A percentile compares a stretch with the other conserved stretches of the same genome.
phyloP scores from a whole-genome alignment of 116 monocot genomes.

The Posidonia oceanica region DNA sequence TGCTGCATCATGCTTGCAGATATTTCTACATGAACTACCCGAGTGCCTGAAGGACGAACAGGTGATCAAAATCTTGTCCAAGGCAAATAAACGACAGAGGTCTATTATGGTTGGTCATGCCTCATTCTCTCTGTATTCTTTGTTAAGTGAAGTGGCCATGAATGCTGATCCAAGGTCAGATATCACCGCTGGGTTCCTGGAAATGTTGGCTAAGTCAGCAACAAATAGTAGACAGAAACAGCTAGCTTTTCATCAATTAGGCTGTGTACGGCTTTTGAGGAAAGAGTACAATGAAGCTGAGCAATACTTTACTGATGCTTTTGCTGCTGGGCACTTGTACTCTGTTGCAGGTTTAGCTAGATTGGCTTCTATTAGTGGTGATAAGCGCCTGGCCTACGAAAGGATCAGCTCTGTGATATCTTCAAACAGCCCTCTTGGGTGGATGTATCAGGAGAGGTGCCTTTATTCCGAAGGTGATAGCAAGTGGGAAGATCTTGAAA shows the following conservation, averaged over 20 bases:
- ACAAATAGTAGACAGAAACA: constrained; percentile 33
- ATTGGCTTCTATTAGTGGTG: constrained; percentile 31
- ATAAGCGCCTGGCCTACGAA: constrained; percentile 36
- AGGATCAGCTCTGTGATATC: constrained; percentile 47
- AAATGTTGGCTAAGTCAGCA: constrained; percentile 50
- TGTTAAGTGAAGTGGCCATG: constrained; percentile 58
- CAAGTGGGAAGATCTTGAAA: constrained; percentile 50
- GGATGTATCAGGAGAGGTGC: constrained; percentile 78
- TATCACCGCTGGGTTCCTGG: constrained; percentile 34
- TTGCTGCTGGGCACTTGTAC: constrained; percentile 55
- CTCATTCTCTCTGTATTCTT: constrained; percentile 55
- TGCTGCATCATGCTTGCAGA: constrained; percentile 52
- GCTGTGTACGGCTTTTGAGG: constrained; percentile 42
- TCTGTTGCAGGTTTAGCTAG: constrained; percentile 54
- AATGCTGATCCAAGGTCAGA: constrained; percentile 51
- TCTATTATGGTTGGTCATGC: constrained; percentile 32
- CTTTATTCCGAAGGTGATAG: constrained; percentile 42
- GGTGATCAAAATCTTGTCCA: constrained; percentile 42
- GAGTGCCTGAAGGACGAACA: constrained; percentile 46
- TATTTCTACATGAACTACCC: constrained; percentile 48
- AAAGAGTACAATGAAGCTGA: constrained; percentile 65
- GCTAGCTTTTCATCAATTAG: constrained; percentile 58
- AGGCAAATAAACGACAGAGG: constrained; percentile 23
- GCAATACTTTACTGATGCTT: constrained; percentile 33
- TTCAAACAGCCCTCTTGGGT: constrained; percentile 38